A percentile compares a stretch with the other conserved stretches of the same genome.
Evolutionary conservation across 371 early-diverging fungal genomes (phyloP).

Genomic region (Haplosporangium sp.): DNA sequence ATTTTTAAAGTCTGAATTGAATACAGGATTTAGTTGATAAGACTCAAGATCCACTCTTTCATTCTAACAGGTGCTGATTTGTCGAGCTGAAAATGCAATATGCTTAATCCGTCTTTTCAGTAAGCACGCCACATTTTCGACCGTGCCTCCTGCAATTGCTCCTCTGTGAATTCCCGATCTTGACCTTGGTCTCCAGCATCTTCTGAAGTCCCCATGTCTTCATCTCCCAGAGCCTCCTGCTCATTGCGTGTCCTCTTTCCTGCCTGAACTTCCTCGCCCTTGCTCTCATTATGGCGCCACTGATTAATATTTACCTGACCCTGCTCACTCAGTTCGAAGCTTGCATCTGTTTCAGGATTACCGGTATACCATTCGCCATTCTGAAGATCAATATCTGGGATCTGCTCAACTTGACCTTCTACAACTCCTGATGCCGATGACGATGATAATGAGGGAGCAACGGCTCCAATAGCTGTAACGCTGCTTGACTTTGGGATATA

Average conservation of each 20-base stretch:
- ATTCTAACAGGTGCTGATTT: no score
- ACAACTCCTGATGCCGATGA: not conserved
- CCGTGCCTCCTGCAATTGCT: constrained; percentile 41
- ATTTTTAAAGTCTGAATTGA: not conserved
- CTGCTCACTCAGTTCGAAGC: constrained; percentile 49
- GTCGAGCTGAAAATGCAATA: no score
- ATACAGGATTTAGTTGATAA: not conserved
- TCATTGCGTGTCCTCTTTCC: constrained; percentile 33
- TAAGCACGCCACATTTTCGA: constrained; percentile 54
- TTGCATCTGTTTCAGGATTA: constrained; percentile 41
- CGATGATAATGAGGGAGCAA: constrained; percentile 12
- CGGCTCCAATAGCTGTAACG: constrained; percentile 31
- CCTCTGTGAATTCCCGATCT: constrained; percentile 25
- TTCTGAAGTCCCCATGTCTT: constrained; percentile 9
- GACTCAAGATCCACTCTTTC: not conserved
- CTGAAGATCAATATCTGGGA: constrained; percentile 49
- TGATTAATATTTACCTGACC: constrained; percentile 52
- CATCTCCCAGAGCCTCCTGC: constrained; percentile 11
- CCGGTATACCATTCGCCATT: constrained; percentile 53
- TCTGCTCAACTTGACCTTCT: constrained; percentile 9
- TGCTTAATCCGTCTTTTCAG: not conserved
- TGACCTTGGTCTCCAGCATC: not conserved
- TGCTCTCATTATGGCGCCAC: constrained; percentile 27
- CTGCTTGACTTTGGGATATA: constrained; percentile 30
- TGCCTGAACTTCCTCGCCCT: not conserved